Evolutionary conservation across 2,329 filamentous ascomycete species (phyloP).

Genomic region (Pseudocercospora musae): DNA sequence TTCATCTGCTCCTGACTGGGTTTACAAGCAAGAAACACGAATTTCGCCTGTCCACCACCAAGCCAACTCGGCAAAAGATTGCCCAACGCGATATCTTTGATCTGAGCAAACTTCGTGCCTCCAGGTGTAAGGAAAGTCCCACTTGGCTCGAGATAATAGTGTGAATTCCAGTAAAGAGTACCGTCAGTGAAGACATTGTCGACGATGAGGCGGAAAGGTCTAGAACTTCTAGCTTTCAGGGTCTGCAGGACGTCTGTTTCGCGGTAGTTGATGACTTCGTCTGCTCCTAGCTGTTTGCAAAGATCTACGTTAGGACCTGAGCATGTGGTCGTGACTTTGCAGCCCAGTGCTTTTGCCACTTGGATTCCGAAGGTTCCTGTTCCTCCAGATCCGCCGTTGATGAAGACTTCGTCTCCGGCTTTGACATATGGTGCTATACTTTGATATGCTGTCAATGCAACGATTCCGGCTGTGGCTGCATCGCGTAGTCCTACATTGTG

Average conservation of each 20-base stretch:
- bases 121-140: constrained; percentile 53
- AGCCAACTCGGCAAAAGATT: constrained; percentile 36
- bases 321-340: constrained; percentile 58
- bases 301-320: constrained; percentile 57
- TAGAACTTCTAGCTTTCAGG: constrained; percentile 46
- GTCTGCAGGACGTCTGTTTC: constrained; percentile 46
- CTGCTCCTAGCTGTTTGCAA: constrained; percentile 58
- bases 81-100: constrained; percentile 44
- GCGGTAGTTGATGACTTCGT: constrained; percentile 62
- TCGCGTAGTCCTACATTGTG: constrained; percentile 37
- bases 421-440: constrained; percentile 38
- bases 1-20: constrained; percentile 46
- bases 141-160: constrained; percentile 49
- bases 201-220: constrained; percentile 51
- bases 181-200: constrained; percentile 56
- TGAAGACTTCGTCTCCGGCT: constrained; percentile 53
- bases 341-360: constrained; percentile 60
- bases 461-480: constrained; percentile 37
- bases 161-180: constrained; percentile 53
- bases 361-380: constrained; percentile 60
- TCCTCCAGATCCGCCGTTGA: constrained; percentile 64
- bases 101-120: constrained; percentile 32
- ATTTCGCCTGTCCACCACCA: constrained; percentile 51
- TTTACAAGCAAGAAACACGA: constrained; percentile 39
- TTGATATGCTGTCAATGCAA: constrained; percentile 41